Evolutionary conservation across 257 asterid genomes (phyloP), one percentile per base, ranked within the genome.

Genomic region (Solanum chiquidenum): DNA sequence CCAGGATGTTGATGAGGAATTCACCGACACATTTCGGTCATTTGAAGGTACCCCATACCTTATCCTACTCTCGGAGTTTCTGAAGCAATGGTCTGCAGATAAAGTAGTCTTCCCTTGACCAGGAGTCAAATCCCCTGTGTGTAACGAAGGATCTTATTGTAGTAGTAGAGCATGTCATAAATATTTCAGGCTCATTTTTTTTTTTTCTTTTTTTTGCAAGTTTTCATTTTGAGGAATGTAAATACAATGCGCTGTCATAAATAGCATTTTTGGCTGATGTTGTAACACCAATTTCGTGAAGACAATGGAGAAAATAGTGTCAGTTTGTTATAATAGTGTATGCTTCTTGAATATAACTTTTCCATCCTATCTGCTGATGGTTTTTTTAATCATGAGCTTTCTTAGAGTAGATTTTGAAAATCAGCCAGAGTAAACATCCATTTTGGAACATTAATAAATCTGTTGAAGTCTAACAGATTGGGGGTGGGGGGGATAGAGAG

Each of bases 21-120:
- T 74, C 31, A 74, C 35, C 5, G 6, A 33, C 86, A 87, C 12
- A 68, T 89, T 89, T 31, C 86, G 89, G 79, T 91, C 89, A 33
- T 88, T 87, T 85, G 86, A 88, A 44, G 90, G 83, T 44, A 82
- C 79, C 88, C 91, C 87, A 18, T 88, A 83, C 89, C 86, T 88
- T 8, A 88, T 91, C 64, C 89, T 82, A 76, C 84, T 84, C 12
- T 88, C 89, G 27, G 77, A 88, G 88, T 88, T 86, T 49, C 86
- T 87, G 88, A 91, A 90, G 83, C 91, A 91, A 44, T 84, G 33
- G 46, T 89, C 90, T 40, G 92, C 89, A 4, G 87, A 86, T 88
- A 88, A 31, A 60, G 76, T 25, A 89, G 79, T 75, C 90, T 90
- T 80, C 84, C 68, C 89, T 91, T 87, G 86, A 69, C 86, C 75